Evolutionary conservation across 345 rosid species (phyloP).

Genomic region (Syzygium jambos): DNA sequence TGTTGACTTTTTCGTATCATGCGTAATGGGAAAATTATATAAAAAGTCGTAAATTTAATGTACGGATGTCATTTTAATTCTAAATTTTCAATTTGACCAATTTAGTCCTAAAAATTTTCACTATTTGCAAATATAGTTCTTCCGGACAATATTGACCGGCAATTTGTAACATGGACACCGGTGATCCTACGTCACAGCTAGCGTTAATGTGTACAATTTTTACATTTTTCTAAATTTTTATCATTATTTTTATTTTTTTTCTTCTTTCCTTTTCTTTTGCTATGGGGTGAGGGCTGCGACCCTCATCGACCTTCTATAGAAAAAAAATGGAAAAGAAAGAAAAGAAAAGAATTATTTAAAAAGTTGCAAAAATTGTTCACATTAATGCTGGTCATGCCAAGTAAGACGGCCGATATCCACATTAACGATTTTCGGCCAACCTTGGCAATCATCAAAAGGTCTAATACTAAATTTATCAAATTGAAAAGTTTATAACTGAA

Average conservation of each 20-base stretch:
- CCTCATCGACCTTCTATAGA: no score
- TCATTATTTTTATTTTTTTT: no score
- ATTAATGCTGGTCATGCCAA: no score
- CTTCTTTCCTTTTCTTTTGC: no score
- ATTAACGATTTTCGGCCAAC: no score
- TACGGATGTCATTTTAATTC: rapidly evolving
- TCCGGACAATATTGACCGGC: neutral
- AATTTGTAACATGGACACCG: rapidly evolving
- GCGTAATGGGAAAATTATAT: neutral
- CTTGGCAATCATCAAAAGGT: no score
- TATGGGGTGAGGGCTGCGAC: no score
- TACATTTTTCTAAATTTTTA: neutral
- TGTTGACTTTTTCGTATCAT: rapidly evolving
- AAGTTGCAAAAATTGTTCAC: no score
- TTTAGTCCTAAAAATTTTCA: neutral
- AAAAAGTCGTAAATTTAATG: neutral
- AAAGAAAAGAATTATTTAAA: no score
- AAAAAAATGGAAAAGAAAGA: no score
- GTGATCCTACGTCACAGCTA: rapidly evolving
- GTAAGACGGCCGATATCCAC: no score
- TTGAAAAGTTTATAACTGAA: neutral
- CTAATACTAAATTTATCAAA: neutral
- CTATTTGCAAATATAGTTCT: rapidly evolving
- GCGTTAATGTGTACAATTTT: rapidly evolving
- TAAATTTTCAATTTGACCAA: rapidly evolving